Conservation (phyloP, 2,329 filamentous ascomycete species). For the Aspergillus texensis region DNA sequence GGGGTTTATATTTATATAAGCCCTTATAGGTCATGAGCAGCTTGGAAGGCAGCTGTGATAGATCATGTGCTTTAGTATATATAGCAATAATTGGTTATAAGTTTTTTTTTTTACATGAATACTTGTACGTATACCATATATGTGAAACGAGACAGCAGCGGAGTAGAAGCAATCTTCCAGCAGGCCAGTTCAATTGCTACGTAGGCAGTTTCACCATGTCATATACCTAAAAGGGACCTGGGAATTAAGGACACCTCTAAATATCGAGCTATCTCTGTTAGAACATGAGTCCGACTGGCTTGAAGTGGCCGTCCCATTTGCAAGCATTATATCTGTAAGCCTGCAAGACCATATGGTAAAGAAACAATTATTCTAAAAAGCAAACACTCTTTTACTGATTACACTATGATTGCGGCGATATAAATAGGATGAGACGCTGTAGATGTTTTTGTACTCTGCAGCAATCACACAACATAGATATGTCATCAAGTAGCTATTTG, state of each 20-base stretch:
- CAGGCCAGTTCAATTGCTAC: background rate
- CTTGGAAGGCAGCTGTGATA: background rate
- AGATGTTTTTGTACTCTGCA: background rate
- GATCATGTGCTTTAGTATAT: background rate
- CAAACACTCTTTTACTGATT: background rate
- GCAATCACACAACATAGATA: background rate
- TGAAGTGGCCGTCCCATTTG: too few species aligned
- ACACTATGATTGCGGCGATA: background rate
- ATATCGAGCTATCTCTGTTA: background rate
- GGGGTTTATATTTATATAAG: background rate
- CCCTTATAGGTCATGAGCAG: background rate
- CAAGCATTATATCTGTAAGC: too few species aligned
- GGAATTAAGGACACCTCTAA: background rate
- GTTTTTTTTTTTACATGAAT: background rate
- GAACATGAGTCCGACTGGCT: background rate
- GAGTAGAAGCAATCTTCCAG: background rate
- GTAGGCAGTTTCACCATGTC: background rate
- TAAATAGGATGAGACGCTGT: background rate
- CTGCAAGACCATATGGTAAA: background rate
- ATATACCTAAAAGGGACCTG: background rate
- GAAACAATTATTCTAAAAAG: background rate
- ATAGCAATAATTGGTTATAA: background rate
- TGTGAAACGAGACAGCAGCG: background rate
- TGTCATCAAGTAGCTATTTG: background rate
- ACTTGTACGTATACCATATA: background rate